Conservation (phyloP, 306 rosid species). For the Bauhinia variegata region DNA sequence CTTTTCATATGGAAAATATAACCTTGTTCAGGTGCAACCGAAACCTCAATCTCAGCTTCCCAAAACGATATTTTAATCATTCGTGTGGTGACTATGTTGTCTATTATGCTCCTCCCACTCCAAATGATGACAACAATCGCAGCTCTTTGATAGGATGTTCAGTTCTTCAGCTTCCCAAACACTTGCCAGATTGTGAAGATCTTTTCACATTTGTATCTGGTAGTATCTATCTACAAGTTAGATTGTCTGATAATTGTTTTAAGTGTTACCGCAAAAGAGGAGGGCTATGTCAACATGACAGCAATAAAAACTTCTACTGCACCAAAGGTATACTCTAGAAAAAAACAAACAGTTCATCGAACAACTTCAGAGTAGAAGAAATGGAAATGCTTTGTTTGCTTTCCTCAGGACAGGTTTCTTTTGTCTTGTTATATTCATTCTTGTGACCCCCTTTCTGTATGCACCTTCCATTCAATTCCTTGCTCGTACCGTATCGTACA, state of each 20-base stretch:
- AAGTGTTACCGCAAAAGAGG: slow-evolving; percentile 12
- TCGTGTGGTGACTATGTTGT: background rate
- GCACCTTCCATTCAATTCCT: background rate
- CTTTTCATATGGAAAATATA: background rate
- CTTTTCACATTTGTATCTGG: background rate
- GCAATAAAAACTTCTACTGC: background rate
- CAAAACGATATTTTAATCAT: background rate
- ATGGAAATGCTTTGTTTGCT: background rate
- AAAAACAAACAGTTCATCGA: background rate
- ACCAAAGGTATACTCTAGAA: slow-evolving; percentile 17
- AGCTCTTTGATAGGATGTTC: slow-evolving; percentile 16
- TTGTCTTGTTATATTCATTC: background rate
- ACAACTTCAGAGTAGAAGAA: background rate
- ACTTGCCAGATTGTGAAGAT: background rate
- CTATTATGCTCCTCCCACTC: background rate
- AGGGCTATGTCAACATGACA: slow-evolving; percentile 26
- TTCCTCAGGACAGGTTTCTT: background rate
- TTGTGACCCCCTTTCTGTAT: background rate
- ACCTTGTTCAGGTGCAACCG: slow-evolving; percentile 32
- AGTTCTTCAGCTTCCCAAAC: slow-evolving; percentile 28
- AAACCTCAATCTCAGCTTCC: background rate
- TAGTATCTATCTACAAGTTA: background rate
- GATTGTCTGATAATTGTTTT: slow-evolving; percentile 16
- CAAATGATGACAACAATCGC: too few relatives aligned
- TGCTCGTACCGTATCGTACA: background rate